Conservation (phyloP, 2,329 filamentous ascomycete species). For the Cytospora chrysosperma region DNA sequence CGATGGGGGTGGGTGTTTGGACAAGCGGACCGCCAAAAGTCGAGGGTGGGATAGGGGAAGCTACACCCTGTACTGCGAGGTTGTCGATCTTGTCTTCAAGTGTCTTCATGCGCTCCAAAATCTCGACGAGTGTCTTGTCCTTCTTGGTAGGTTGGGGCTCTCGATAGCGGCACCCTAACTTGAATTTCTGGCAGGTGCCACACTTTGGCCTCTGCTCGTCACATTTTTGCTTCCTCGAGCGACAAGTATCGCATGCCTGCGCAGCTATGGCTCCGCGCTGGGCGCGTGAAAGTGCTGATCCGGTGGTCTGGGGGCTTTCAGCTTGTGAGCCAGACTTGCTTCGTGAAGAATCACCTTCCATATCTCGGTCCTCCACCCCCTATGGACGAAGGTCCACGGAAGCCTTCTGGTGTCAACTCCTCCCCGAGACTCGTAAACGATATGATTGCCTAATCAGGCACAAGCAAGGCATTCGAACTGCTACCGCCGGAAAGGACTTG, state of each 20-base stretch:
- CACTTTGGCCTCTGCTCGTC: slow-evolving; percentile 63
- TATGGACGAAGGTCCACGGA: background rate
- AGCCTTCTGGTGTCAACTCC: slow-evolving; percentile 7
- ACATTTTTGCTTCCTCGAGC: slow-evolving; percentile 62
- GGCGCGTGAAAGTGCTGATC: slow-evolving; percentile 34
- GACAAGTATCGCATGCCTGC: slow-evolving; percentile 60
- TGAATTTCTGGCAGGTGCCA: slow-evolving; percentile 55
- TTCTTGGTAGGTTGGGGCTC: slow-evolving; percentile 63
- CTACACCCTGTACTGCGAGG: slow-evolving; percentile 32
- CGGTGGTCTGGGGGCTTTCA: slow-evolving; percentile 12
- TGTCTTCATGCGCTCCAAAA: slow-evolving; percentile 54
- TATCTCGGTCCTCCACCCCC: background rate
- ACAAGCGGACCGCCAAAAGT: slow-evolving; percentile 19
- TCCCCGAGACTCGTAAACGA: background rate
- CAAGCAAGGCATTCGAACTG: slow-evolving; percentile 12
- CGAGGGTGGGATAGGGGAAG: slow-evolving; percentile 24
- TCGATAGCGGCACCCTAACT: slow-evolving; percentile 59
- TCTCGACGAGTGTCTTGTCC: slow-evolving; percentile 62
- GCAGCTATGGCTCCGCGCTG: slow-evolving; percentile 50
- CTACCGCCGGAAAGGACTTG: background rate
- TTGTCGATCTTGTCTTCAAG: slow-evolving; percentile 57
- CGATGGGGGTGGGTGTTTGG: slow-evolving; percentile 12
- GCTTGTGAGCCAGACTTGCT: slow-evolving; percentile 1
- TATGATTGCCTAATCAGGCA: background rate
- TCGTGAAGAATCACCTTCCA: slow-evolving; percentile 6